Base-by-base conservation (phyloP, 2,329 filamentous ascomycete genomes). In the Apiospora malaysiana region DNA sequence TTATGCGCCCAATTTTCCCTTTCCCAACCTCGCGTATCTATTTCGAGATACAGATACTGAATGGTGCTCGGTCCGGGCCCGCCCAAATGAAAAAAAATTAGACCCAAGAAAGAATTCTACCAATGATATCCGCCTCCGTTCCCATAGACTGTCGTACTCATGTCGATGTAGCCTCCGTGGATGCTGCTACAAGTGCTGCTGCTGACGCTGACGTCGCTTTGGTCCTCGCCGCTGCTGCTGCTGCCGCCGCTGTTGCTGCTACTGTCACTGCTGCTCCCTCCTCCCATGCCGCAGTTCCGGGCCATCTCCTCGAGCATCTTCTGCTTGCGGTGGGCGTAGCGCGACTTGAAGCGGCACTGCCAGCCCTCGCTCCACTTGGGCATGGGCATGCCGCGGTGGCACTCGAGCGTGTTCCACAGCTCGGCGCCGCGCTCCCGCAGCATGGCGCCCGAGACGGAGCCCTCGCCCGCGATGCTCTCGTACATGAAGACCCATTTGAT, bases 331-430 rank as follows among this genome's bases (percentile, higher is more conserved):
- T 71, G 67, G n/a, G 70, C 70, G 21, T 71, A 71, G 12, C 70
- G 70, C 3, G 70, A 43, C 45, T 65, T 69, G 68, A 71, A 71
- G 32, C 70, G 70, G 56, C 70, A 71, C 70, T 69, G 70, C 70
- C 70, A 71, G n/a, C 70, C 70, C 45, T 71, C 70, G 70, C 70
- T 71, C 70, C 70, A 71, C 67, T 71, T 71, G 27, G 70, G 70
- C 70, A 71, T 71, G 21, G 70, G 70, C 67, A 71, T 42, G 51
- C 70, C 70, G 25, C 68, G n/a, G 70, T 71, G 68, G 67, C 67
- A 69, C 56, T 71, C 70, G 43, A 71, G 70, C 16, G 70, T 71
- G 68, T 71, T 71, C 70, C 70, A 71, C 5, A 71, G 56, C 70
- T 71, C 68, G 43, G 70, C 69, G 23, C 67, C 70, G 14, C 70